Base-by-base conservation (phyloP, 345 rosid species). In the Bruguiera parviflora region DNA sequence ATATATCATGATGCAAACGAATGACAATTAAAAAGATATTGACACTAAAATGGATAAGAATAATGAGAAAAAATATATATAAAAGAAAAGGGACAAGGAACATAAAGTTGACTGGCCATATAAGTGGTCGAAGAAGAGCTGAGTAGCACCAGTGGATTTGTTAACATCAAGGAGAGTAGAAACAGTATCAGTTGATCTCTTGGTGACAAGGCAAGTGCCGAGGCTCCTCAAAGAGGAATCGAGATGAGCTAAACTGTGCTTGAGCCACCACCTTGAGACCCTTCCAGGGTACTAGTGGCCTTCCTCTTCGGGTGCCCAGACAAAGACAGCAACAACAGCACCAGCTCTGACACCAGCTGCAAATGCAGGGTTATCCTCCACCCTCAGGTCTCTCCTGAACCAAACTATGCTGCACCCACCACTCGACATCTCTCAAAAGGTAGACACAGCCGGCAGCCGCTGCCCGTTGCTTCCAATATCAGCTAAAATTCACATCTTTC, bases 231-330 rank as follows among this genome's bases (percentile, higher is more conserved):
- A 82, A 72, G 97, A 89, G 46, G 96, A 95, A 64, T 89, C 93
- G 59, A 95, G 92, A 75, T 91, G 87, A 73, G 89, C 87, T 78
- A 95, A 84, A 75, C 99, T 95, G 35, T 95, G 84, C 85, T 95
- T 95, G 57, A 95, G 89, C 99, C 97, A 95, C 99, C 99, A 95
- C 79, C 97, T 86, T 9, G 99, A 95, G 19, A 95, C 99, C 74
- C 99, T 89, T 49, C 99, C 97, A 33, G 99, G 99, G 43, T 85
- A 72, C 70, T 29, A 95, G 66, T 83, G 79, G 46, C 97, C 99
- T 77, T 95, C 99, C 78, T 95, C 99, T 72, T 91, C 99, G 46
- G 97, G 96, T 33, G 97, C 91, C 97, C 97, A 94, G 32, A 94
- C 72, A 73, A 88, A 94, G 7, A 94, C 80, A 4, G 96, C 89